Evolutionary conservation across 2,329 filamentous ascomycete genomes (phyloP), one percentile per base, ranked within the genome.

Genomic region (Fusarium caatingaense): DNA sequence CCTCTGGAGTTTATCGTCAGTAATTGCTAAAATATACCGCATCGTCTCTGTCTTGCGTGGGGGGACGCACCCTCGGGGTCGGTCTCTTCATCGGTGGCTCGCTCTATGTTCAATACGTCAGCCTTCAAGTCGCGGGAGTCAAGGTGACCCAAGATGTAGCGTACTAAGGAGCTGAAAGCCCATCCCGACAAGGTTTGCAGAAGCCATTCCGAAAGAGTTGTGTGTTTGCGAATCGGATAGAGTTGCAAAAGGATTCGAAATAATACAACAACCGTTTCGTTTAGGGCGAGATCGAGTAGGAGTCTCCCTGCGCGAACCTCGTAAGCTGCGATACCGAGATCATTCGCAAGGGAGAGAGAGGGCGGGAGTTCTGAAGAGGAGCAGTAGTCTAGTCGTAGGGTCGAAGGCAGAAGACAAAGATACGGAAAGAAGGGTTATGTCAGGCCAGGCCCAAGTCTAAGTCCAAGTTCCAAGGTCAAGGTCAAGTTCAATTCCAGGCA

Each of bases 1-100:
- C 88, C 74, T 90, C 89, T 88, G 72, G 84, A 58, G 28, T 21
- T 23, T 48, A 60, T 61, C 20, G 68, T 76, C 57, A 76, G 74
- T 61, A 55, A 56, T 34, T 56, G 64, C 46, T 53, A 27, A 21
- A 21, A 47, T 40, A 21, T 16, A 42, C n/a, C 34, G 23, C 25
- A 53, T 53, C n/a, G 49, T 21, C 41, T 54, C 23, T 60, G 47
- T 49, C 45, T 53, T 32, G 30, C 53, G n/a, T 37, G 56, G 53
- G 55, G 53, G 57, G 56, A 59, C 65, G 45, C 56, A 81, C 79
- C 79, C 71, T 81, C 79, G 37, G 77, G 74, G 50, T 81, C 79
- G 45, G 72, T 65, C 46, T 79, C 76, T 56, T 80, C 77, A 21
- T 71, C 72, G 23, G 59, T 53, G 28, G 72, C 75, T 68, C 76